Percentiles rank a stretch among this genome's conserved stretches.
Evolutionary conservation across 768 basidiomycete genomes (phyloP).

Genomic region (Termitomyces sp.): DNA sequence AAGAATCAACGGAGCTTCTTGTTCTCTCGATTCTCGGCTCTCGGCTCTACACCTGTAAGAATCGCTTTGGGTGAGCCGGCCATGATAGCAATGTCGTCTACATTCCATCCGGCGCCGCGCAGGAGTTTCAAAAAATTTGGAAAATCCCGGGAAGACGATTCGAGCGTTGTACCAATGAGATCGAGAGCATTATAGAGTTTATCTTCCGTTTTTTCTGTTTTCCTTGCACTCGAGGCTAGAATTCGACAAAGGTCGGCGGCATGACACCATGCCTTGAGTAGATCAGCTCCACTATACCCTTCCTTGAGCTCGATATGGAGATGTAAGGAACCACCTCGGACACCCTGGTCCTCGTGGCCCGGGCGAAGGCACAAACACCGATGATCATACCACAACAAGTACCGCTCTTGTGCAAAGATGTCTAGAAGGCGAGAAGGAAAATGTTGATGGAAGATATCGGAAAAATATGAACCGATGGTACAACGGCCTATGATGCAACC

Average conservation of each 20-base stretch:
- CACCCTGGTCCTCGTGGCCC: conserved; percentile 3
- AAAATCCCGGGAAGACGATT: conserved; percentile 14
- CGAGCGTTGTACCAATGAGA: conserved; percentile 17
- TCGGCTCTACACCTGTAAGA: conserved; percentile 14
- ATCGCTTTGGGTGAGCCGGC: conserved; percentile 25
- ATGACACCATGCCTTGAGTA: conserved; percentile 52
- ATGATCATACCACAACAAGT: conserved; percentile 47
- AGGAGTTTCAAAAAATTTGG: conserved; percentile 19
- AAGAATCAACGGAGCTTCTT: conserved; percentile 17
- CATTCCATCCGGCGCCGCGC: conserved; percentile 33
- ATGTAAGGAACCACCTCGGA: conserved; percentile 18
- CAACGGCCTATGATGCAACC: conserved; percentile 36
- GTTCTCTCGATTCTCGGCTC: conserved; percentile 6
- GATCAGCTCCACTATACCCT: conserved; percentile 38
- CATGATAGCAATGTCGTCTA: conserved; percentile 24
- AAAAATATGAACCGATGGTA: conserved; percentile 43
- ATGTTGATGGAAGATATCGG: conserved; percentile 22
- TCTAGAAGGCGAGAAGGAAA: conserved; percentile 27
- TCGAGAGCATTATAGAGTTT: conserved; percentile 7
- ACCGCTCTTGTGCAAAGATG: conserved; percentile 39
- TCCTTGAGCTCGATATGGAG: conserved; percentile 47
- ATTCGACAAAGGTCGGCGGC: conserved; percentile 30
- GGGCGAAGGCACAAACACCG: conserved; percentile 14
- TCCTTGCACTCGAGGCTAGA: neutral
- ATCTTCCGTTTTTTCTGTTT: neutral